Conservation (phyloP, 1,139 yeast genomes). For the Torulaspora pretoriensis region DNA sequence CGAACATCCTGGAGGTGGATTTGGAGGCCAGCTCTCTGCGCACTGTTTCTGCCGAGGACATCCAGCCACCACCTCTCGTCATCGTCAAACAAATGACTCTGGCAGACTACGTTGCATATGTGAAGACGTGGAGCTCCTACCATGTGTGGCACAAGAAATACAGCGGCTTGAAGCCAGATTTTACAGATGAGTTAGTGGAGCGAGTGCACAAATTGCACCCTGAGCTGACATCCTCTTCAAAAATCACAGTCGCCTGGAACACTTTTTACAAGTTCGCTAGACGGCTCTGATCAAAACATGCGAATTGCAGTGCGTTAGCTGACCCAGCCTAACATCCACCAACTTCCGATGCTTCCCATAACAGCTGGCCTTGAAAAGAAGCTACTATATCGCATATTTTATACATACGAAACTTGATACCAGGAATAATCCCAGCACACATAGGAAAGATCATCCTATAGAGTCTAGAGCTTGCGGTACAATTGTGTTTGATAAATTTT, state of each 20-base stretch:
- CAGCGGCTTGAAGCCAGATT: conserved; percentile 33
- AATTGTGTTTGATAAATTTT: too few relatives aligned
- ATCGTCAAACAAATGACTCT: conserved; percentile 45
- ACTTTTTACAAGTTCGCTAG: conserved; percentile 41
- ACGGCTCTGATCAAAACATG: background rate
- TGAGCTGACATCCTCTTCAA: conserved; percentile 35
- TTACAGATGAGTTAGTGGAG: conserved; percentile 30
- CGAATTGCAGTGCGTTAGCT: background rate
- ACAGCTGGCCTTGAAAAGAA: too few relatives aligned
- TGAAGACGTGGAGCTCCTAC: conserved; percentile 67
- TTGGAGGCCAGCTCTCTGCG: conserved; percentile 38
- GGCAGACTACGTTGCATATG: conserved; percentile 45
- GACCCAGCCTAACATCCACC: too few relatives aligned
- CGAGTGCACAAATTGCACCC: conserved; percentile 27
- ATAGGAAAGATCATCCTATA: too few relatives aligned
- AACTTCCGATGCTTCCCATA: too few relatives aligned
- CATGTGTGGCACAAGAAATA: conserved; percentile 54
- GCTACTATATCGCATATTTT: too few relatives aligned
- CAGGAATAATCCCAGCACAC: too few relatives aligned
- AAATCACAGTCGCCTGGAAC: conserved; percentile 38
- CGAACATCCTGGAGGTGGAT: conserved; percentile 41
- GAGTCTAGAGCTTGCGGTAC: too few relatives aligned
- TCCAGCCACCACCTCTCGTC: conserved; percentile 33
- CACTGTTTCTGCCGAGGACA: conserved; percentile 5
- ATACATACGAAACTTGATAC: too few relatives aligned